Base-by-base conservation (phyloP, 805 yeast genomes). In the Spencermartinsiella europaea region DNA sequence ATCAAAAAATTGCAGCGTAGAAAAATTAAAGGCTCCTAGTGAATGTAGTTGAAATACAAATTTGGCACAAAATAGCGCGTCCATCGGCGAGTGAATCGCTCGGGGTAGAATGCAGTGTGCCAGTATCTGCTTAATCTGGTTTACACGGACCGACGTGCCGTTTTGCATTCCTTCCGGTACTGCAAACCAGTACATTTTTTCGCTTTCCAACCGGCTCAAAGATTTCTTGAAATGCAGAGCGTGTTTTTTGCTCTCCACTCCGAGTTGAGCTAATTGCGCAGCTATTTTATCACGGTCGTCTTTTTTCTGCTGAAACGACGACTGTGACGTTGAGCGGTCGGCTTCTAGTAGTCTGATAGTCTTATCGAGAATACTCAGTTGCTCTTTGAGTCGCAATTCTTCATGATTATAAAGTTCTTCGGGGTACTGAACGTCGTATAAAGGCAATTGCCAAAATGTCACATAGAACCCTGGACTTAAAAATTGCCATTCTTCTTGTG, bases 101-200 rank as follows among this genome's bases (percentile, higher is more conserved):
- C 97, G 71, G 8, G 96, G 96, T 10, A 89, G 63, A 4, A 87
- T 55, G 62, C 96, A 87, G 44, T 65, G 62, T 50, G 82, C 81
- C 31, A 87, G 59, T 40, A 87, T 76, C 34, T 65, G 52, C 21
- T 44, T 45, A 31, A 49, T 50, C 36, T 55, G 61, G 20, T 46
- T 28, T 21, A 47, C 39, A 20, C 60, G 45, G 1, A 48, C 46
- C 7, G 25, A 21, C 12, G 37, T 36, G 16, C 50, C 49, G 12
- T 38, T 15, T 16, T 27, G 35, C 20, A 15, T 17, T 5, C 34
- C 33, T 17, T 39, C 43, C 5, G n/a, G 45, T 5, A 42, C 36
- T 16, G 34, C 38, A 40, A 67, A 65, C 67, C 69, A 67, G 12
- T 42, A 28, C 14, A 48, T 46, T 34, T 55, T 60, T 39, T 56